Conservation (phyloP, 257 asterid genomes). For the Solanum sejunctum region DNA sequence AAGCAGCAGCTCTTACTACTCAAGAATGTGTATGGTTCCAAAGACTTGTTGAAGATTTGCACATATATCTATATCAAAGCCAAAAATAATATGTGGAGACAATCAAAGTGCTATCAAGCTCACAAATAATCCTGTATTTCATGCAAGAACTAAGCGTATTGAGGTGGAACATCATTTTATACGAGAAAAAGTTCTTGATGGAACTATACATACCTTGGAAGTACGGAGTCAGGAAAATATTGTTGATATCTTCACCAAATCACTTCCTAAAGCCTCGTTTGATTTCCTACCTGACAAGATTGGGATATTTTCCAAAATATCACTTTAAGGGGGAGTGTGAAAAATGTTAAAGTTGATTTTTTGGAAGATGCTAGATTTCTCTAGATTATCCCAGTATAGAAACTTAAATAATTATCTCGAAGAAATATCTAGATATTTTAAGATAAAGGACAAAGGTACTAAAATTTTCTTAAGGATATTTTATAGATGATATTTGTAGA, state of each 20-base stretch:
- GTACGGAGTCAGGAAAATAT: background rate
- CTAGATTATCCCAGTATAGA: too few relatives aligned
- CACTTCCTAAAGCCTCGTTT: background rate
- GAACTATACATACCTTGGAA: background rate
- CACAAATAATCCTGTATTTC: background rate
- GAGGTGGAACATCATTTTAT: background rate
- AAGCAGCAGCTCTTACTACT: background rate
- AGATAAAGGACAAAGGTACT: too few relatives aligned
- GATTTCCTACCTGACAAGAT: background rate
- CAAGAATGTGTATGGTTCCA: background rate
- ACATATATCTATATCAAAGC: background rate
- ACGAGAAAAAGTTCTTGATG: background rate
- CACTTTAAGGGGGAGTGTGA: background rate
- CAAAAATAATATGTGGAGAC: background rate
- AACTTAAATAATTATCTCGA: background rate
- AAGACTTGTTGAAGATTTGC: background rate
- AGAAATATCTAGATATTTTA: too few relatives aligned
- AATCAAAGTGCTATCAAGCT: background rate
- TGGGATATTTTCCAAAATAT: background rate
- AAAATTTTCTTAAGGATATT: too few relatives aligned
- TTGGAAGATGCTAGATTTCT: background rate
- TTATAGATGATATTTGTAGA: too few relatives aligned
- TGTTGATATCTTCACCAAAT: background rate
- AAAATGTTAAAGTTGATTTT: background rate
- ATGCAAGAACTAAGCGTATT: background rate